Percentiles rank a stretch among this genome's conserved stretches.
Evolutionary conservation across 805 yeast species (phyloP).

Genomic region (Isabelozyma heimii): DNA sequence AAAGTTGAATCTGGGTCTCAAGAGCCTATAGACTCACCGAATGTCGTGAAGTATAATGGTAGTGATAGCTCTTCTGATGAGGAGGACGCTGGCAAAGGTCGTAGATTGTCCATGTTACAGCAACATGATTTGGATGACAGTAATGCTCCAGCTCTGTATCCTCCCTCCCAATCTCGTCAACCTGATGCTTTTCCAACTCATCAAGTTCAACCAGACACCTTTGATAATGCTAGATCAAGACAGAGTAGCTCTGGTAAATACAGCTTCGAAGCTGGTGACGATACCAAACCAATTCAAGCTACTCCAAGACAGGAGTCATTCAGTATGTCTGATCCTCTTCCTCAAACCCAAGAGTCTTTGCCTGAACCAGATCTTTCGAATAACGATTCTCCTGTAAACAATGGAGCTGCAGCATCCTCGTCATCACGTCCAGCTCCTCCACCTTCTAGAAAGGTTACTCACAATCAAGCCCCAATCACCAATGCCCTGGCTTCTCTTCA

Average conservation of each 20-base stretch:
- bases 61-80: conserved; percentile 30
- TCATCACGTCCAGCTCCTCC: conserved; percentile 47
- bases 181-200: background rate
- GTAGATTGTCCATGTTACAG: conserved; percentile 30
- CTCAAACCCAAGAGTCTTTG: conserved; percentile 2
- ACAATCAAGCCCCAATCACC: conserved; percentile 23
- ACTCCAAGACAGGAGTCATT: conserved; percentile 21
- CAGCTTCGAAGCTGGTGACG: conserved; percentile 43
- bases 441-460: conserved; percentile 50
- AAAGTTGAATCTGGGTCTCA: conserved; percentile 5
- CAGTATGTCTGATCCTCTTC: conserved; percentile 6
- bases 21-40: conserved; percentile 24
- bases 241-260: conserved; percentile 22
- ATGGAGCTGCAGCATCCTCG: conserved; percentile 20
- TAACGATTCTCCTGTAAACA: conserved; percentile 5
- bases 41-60: conserved; percentile 30
- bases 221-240: conserved; percentile 11
- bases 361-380: conserved; percentile 10
- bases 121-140: conserved; percentile 26
- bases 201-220: conserved; percentile 4
- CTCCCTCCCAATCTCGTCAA: background rate
- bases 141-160: background rate
- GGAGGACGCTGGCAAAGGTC: conserved; percentile 17
- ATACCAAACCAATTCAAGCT: conserved; percentile 24
- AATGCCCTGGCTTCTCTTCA: conserved; percentile 21